Conservation (phyloP, 1,139 yeast genomes). For the Torulaspora pretoriensis region DNA sequence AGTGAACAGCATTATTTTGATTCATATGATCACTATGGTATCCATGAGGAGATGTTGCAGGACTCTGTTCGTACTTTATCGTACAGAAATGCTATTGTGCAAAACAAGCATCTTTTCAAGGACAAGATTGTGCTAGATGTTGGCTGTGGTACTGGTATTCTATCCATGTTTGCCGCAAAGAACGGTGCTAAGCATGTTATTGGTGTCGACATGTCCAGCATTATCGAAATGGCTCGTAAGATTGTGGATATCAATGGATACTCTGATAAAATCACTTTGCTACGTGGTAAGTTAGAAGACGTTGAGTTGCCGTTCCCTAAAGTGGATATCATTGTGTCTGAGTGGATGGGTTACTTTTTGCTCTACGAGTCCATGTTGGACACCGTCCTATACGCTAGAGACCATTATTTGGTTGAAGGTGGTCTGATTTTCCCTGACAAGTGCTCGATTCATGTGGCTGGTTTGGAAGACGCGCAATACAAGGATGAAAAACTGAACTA, state of each 20-base stretch:
- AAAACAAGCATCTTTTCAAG: constrained; percentile 83
- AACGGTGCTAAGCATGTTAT: constrained; percentile 97
- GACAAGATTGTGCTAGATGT: constrained; percentile 96
- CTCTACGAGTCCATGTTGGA: constrained; percentile 97
- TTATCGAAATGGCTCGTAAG: constrained; percentile 89
- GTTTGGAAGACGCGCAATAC: constrained; percentile 91
- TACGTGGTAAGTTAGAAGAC: constrained; percentile 94
- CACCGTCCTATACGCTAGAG: constrained; percentile 92
- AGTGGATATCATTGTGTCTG: constrained; percentile 94
- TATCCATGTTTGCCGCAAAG: constrained; percentile 97
- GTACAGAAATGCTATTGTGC: constrained; percentile 88
- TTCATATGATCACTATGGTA: constrained; percentile 95
- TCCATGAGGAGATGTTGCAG: constrained; percentile 98
- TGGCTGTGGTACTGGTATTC: constrained; percentile 97
- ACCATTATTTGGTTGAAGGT: constrained; percentile 75
- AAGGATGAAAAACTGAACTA: constrained; percentile 88
- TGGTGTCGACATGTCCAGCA: constrained; percentile 96
- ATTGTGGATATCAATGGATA: constrained; percentile 82
- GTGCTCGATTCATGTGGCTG: constrained; percentile 85
- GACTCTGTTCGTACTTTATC: constrained; percentile 90
- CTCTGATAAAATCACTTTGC: constrained; percentile 77
- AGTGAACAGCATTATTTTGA: constrained; percentile 89
- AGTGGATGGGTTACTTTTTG: constrained; percentile 99
- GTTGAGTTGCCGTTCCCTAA: constrained; percentile 70
- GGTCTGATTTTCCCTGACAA: constrained; percentile 96